A percentile compares a stretch with the other conserved stretches of the same genome.
phyloP scores from a whole-genome alignment of 1,139 yeast genomes.

The Geotrichum candidum region DNA sequence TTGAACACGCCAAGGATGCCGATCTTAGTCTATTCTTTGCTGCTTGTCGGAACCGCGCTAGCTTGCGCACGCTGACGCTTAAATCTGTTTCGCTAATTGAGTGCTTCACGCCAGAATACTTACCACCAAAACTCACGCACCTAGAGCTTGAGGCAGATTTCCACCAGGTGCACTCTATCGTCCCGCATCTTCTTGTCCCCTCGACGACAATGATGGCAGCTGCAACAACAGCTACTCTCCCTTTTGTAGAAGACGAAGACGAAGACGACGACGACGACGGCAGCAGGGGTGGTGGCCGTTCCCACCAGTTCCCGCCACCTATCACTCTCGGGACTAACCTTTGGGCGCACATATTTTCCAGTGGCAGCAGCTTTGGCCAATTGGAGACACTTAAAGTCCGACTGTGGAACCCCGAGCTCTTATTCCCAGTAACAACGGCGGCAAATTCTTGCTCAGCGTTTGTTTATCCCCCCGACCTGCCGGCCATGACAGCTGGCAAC shows the following conservation, averaged over 20 bases:
- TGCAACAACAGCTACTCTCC: neutral
- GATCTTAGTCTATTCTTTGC: neutral
- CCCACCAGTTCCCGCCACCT: neutral
- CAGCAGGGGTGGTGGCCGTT: neutral
- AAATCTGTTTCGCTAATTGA: conserved; percentile 4
- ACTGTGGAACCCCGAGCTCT: conserved; percentile 7
- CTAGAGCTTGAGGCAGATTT: conserved; percentile 7
- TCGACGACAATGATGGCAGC: neutral
- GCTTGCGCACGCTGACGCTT: neutral
- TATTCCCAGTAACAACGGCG: neutral
- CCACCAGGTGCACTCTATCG: neutral
- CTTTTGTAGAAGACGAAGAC: too few relatives aligned
- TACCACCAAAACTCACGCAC: conserved; percentile 5
- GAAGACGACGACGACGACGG: too few relatives aligned
- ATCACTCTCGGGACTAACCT: neutral
- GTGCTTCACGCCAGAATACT: neutral
- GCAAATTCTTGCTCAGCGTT: neutral
- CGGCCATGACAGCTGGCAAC: conserved; percentile 1
- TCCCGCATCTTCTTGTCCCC: neutral
- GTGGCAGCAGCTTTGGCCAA: conserved; percentile 3
- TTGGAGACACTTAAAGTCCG: conserved; percentile 1
- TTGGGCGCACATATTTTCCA: conserved; percentile 6
- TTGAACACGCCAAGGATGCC: neutral
- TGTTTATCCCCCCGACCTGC: neutral
- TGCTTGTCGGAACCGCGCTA: neutral